Percentiles rank a stretch among this genome's conserved stretches.
Evolutionary conservation across 1,284 basidiomycete genomes (phyloP).

Genomic region (Calocybe gambosa): DNA sequence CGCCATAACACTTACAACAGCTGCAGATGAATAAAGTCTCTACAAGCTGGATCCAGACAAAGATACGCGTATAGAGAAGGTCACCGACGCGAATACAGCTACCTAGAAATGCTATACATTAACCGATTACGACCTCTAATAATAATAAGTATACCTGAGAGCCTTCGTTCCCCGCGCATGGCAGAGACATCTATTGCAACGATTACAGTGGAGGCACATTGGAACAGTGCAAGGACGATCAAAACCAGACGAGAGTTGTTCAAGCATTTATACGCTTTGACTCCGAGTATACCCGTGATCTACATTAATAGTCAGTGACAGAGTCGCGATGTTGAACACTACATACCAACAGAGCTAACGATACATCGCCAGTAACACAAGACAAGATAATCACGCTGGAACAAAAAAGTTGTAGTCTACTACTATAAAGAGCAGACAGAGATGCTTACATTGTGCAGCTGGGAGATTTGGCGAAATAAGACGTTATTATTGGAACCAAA

Average conservation of each 20-base stretch:
- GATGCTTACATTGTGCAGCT: conserved; percentile 29
- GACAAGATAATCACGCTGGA: conserved; percentile 35
- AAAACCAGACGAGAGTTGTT: conserved; percentile 50
- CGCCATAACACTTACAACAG: conserved; percentile 44
- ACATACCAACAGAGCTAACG: conserved; percentile 41
- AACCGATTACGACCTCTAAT: background rate
- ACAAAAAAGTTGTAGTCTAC: background rate
- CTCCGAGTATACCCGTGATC: conserved; percentile 59
- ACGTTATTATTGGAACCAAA: conserved; percentile 37
- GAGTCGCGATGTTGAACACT: conserved; percentile 9
- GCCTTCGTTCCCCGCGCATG: conserved; percentile 32
- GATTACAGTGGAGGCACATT: conserved; percentile 34
- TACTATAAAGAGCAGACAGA: conserved; percentile 2
- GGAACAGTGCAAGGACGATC: conserved; percentile 34
- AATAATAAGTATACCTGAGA: conserved; percentile 36
- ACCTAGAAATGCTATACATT: conserved; percentile 20
- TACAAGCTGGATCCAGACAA: conserved; percentile 43
- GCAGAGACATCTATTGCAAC: conserved; percentile 38
- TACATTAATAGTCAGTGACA: conserved; percentile 19
- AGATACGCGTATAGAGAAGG: conserved; percentile 36
- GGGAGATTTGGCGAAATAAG: conserved; percentile 37
- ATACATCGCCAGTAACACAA: conserved; percentile 31
- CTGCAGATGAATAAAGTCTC: conserved; percentile 53
- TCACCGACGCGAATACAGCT: conserved; percentile 31
- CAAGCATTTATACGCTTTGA: conserved; percentile 63